A percentile compares a stretch with the other conserved stretches of the same genome.
phyloP scores from a whole-genome alignment of 768 basidiomycete genomes.

The Lenzites betulinus region DNA sequence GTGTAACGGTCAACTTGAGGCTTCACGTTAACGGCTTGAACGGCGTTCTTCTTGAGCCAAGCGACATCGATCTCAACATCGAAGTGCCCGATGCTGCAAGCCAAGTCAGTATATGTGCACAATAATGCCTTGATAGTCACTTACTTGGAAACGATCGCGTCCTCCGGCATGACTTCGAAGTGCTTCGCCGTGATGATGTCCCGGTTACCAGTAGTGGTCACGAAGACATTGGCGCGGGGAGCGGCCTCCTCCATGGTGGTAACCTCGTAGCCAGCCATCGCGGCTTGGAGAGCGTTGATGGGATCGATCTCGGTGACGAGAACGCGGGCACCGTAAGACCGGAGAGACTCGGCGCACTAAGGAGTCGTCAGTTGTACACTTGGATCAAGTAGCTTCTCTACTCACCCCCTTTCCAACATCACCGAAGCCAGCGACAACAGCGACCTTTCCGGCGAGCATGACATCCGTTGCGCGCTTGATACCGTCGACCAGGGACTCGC shows the following conservation, averaged over 20 bases:
- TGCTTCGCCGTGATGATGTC: conserved; percentile 95
- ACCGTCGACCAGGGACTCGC: conserved; percentile 98
- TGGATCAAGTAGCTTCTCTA: conserved; percentile 24
- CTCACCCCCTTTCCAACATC: conserved; percentile 99
- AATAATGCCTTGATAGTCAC: conserved; percentile 32
- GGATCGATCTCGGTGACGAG: conserved; percentile 98
- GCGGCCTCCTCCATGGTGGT: conserved; percentile 99
- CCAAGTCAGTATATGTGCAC: conserved; percentile 10
- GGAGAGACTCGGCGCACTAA: conserved; percentile 97
- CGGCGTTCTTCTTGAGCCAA: conserved; percentile 95
- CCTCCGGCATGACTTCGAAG: conserved; percentile 94
- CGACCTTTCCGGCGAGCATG: conserved; percentile 99
- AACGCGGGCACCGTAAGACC: conserved; percentile 97
- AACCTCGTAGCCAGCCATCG: conserved; percentile 99
- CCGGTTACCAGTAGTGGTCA: conserved; percentile 98
- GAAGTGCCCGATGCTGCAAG: conserved; percentile 77
- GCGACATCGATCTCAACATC: conserved; percentile 95
- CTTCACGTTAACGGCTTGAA: conserved; percentile 85
- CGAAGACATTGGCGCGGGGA: conserved; percentile 84
- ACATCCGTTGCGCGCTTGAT: conserved; percentile 99
- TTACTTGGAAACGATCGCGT: conserved; percentile 97
- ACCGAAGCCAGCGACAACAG: conserved; percentile 97
- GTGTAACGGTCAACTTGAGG: conserved; percentile 99
- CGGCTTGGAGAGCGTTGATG: conserved; percentile 99
- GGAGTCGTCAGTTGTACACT: not conserved